Evolutionary conservation across 2,329 filamentous ascomycete species (phyloP).

Genomic region (Phyllosticta citriasiana): DNA sequence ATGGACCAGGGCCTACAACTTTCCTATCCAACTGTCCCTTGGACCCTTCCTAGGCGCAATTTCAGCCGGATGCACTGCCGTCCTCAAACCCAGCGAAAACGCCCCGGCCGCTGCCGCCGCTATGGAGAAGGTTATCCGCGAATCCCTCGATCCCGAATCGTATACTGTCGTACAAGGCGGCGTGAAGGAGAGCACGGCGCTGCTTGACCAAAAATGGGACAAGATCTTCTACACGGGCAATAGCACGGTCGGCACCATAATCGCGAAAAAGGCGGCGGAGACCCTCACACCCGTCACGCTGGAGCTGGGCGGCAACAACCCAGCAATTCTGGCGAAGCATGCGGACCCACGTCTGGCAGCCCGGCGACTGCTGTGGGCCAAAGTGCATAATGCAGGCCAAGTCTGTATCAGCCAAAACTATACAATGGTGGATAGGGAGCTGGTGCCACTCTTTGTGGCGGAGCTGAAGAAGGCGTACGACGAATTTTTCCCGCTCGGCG

Average conservation of each 20-base stretch:
- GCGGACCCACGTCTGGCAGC: conserved; percentile 74
- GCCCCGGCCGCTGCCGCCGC: conserved; percentile 67
- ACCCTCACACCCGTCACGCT: conserved; percentile 69
- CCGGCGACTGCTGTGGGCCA: conserved; percentile 77
- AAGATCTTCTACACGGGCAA: conserved; percentile 97
- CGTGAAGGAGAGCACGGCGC: conserved; percentile 66
- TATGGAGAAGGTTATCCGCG: conserved; percentile 66
- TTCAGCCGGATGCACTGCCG: conserved; percentile 77
- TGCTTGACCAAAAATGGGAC: conserved; percentile 87
- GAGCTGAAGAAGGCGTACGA: conserved; percentile 61
- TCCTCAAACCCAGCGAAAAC: conserved; percentile 85
- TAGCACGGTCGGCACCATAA: conserved; percentile 55
- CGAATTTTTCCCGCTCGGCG: conserved; percentile 76
- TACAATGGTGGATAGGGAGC: conserved; percentile 66
- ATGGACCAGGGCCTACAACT: conserved; percentile 67
- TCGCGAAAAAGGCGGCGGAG: conserved; percentile 44
- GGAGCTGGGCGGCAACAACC: conserved; percentile 86
- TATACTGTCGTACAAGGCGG: conserved; percentile 74
- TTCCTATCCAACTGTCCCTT: conserved; percentile 72
- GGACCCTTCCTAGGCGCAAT: conserved; percentile 81
- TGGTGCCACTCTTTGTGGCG: conserved; percentile 61
- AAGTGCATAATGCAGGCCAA: conserved; percentile 78
- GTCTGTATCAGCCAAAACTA: conserved; percentile 93
- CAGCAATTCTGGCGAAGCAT: conserved; percentile 79
- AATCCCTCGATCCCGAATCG: conserved; percentile 64